A percentile compares a stretch with the other conserved stretches of the same genome.
phyloP scores from a whole-genome alignment of 169 alveolate species.

The Plasmodium gaboni region DNA sequence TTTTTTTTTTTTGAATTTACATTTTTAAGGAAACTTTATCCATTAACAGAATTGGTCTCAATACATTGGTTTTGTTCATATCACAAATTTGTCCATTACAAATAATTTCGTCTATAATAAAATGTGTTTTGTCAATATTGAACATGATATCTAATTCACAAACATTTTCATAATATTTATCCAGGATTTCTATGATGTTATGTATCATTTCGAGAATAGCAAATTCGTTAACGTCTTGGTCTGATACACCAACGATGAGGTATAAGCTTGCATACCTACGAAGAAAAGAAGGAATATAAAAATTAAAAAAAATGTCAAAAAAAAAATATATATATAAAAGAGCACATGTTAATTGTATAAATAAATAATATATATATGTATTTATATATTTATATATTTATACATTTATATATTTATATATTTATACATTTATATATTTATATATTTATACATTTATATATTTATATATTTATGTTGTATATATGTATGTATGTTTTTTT shows the following conservation, averaged over 20 bases:
- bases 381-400: background rate
- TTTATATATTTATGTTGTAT: background rate
- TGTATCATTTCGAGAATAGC: constrained; percentile 98
- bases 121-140: constrained; percentile 98
- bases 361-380: background rate
- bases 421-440: too few relatives aligned
- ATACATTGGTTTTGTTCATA: constrained; percentile 93
- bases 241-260: constrained; percentile 93
- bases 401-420: background rate
- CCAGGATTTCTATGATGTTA: constrained; percentile 97
- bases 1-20: constrained; percentile 1
- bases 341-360: too few relatives aligned
- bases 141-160: constrained; percentile 96
- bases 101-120: constrained; percentile 97
- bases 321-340: background rate
- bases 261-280: constrained; percentile 97
- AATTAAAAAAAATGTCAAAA: background rate
- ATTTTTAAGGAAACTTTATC: constrained; percentile 42
- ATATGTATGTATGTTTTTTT: background rate
- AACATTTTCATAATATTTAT: constrained; percentile 97
- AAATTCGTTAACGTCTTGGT: constrained; percentile 93
- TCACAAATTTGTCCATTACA: constrained; percentile 95
- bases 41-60: constrained; percentile 76
- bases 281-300: constrained; percentile 45
- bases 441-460: too few relatives aligned